A percentile compares a stretch with the other conserved stretches of the same genome.
phyloP scores from a whole-genome alignment of 83 land plant species.

The Diphasiastrum complanatum region DNA sequence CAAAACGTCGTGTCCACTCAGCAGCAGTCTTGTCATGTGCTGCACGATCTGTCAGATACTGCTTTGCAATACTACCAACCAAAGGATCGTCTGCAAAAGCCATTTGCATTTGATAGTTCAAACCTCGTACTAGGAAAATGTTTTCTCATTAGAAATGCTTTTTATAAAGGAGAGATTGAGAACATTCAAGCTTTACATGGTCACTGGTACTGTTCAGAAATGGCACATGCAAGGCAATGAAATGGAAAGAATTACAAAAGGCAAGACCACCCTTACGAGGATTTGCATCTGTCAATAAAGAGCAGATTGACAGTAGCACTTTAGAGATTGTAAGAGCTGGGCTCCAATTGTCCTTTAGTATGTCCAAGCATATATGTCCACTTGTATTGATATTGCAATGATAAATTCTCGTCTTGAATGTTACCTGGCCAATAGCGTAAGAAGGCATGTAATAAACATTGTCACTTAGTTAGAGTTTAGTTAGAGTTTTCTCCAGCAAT shows the following conservation, averaged over 20 bases:
- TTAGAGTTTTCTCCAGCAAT: too few species aligned
- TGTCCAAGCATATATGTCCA: slow-evolving; percentile 71
- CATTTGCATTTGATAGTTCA: too few species aligned
- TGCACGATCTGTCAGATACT: slow-evolving; percentile 65
- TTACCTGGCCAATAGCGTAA: slow-evolving; percentile 42
- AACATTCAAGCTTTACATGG: too few species aligned
- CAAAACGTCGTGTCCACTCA: slow-evolving; percentile 86
- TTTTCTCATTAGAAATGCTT: too few species aligned
- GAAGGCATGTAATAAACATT: neutral
- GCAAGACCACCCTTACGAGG: slow-evolving; percentile 47
- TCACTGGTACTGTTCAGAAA: too few species aligned
- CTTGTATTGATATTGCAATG: slow-evolving; percentile 78
- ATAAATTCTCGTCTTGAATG: slow-evolving; percentile 84
- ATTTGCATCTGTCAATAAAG: slow-evolving; percentile 63
- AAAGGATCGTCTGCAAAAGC: slow-evolving; percentile 58
- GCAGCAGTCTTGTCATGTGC: slow-evolving; percentile 76
- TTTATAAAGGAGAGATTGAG: too few species aligned
- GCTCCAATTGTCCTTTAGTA: slow-evolving; percentile 89
- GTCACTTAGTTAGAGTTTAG: too few species aligned
- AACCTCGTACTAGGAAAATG: too few species aligned
- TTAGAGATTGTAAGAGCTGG: slow-evolving; percentile 90
- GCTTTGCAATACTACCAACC: slow-evolving; percentile 67
- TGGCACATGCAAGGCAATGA: too few species aligned
- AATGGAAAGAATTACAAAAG: neutral
- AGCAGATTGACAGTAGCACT: slow-evolving; percentile 69